These are phyloP conservation scores for Aspergillus caelatus DNA, from an alignment of 2,329 filamentous ascomycete species.

Conservation along the genomic window DNA sequence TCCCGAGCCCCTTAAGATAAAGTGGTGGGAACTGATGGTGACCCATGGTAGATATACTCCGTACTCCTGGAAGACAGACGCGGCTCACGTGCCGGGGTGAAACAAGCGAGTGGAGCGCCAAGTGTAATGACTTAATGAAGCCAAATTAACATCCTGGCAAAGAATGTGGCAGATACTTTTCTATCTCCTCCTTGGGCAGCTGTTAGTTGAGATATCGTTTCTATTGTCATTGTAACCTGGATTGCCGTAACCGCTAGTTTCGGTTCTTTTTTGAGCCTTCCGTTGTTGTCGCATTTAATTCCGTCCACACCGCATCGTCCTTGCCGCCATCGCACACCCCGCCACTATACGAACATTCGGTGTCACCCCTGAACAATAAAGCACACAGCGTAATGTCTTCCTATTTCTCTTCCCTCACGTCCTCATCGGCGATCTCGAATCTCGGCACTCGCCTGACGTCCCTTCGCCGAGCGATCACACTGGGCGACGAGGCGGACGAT, in stretches of 20 bases:
- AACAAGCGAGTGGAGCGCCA: conserved; percentile 6
- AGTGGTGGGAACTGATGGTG: background rate
- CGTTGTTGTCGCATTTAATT: conserved; percentile 6
- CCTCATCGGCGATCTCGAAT: conserved; percentile 51
- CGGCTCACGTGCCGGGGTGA: conserved; percentile 11
- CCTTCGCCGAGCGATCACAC: conserved; percentile 52
- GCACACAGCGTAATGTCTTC: conserved; percentile 63
- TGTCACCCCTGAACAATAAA: background rate
- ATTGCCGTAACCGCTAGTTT: background rate
- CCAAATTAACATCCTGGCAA: background rate
- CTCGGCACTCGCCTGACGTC: conserved; percentile 61
- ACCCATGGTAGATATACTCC: background rate
- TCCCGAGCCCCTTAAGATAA: background rate
- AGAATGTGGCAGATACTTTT: background rate
- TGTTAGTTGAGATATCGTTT: background rate
- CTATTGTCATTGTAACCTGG: background rate
- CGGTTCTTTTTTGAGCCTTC: background rate
- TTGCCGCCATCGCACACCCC: background rate
- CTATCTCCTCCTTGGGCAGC: background rate
- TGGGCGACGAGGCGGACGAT: conserved; percentile 46
- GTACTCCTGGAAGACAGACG: background rate
- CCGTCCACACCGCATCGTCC: conserved; percentile 2
- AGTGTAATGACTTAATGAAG: conserved; percentile 10
- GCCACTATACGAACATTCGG: conserved; percentile 5
- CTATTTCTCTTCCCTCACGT: conserved; percentile 73